Evolutionary conservation across 2,329 filamentous ascomycete genomes (phyloP), one percentile per base, ranked within the genome.

Genomic region (Pseudocercospora eumusae): DNA sequence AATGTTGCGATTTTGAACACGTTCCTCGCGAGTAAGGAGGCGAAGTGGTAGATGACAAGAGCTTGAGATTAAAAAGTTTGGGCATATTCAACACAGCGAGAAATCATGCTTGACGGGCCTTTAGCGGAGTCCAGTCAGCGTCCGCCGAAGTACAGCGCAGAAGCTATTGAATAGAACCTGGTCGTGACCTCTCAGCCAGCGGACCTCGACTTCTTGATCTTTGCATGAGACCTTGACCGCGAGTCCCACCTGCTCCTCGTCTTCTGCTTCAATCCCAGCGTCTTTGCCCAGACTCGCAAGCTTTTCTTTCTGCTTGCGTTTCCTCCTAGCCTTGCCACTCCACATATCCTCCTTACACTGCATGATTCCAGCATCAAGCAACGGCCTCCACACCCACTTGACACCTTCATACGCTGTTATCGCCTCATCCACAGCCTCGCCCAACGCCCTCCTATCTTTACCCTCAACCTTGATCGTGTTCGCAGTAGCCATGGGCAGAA

Each of bases 81-180:
- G 23, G 40, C 27, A 31, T 23, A 20, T 42, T 57, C 18, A 47
- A 11, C 1, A 25, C 10, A 47, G 20, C 8, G 8, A 23, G 23
- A 52, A 8, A n/a, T 23, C 5, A 10, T 23, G 25, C 47, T 3
- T 40, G 25, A 4, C 18, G 23, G 23, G 28, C 13, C 27, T 18
- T 23, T 36, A 54, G 52, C 52, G 52, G 7, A 54, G 52, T 54
- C 52, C 52, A 18, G 52, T 64, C 56, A 73, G 40, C 2, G 67
- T 57, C n/a, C 70, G 60, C 74, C 87, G 90, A 49, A 96, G 66
- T 79, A 93, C 92, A 0, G 91, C 92, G 63, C 87, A 89, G 65
- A 99, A 92, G 73, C 93, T 97, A 77, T 96, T 90, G 75, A 93
- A 96, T 0, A 95, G 72, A 0, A 87, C 82, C 18, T 84, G 80